A percentile compares a stretch with the other conserved stretches of the same genome.
phyloP scores from a whole-genome alignment of 2,329 filamentous ascomycete species.

The Fusarium solani-melongenae region DNA sequence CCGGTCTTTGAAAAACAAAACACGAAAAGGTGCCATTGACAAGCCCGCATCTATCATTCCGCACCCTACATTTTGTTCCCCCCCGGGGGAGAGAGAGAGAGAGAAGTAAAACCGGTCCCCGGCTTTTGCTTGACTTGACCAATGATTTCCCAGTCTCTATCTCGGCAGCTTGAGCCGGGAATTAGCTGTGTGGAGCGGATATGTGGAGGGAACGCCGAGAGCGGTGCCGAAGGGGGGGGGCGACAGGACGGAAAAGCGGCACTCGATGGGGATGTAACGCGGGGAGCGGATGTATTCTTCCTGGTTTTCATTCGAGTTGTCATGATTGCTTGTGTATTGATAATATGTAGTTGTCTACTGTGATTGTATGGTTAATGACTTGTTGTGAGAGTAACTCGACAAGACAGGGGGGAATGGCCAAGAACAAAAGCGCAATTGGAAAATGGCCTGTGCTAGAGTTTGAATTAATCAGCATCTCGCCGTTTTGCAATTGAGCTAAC shows the following conservation, averaged over 20 bases:
- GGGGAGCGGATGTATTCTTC: constrained; percentile 14
- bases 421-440: neutral
- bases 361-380: neutral
- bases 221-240: constrained; percentile 26
- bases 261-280: constrained; percentile 19
- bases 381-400: neutral
- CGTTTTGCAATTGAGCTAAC: neutral
- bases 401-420: neutral
- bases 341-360: neutral
- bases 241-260: constrained; percentile 7
- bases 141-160: constrained; percentile 3
- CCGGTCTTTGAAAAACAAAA: constrained; percentile 6
- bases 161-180: constrained; percentile 23
- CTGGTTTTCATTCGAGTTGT: neutral
- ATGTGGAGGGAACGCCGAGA: constrained; percentile 23
- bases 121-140: constrained; percentile 20
- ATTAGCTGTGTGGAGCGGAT: neutral
- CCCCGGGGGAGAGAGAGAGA: neutral
- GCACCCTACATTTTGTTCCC: neutral
- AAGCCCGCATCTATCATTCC: neutral
- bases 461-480: neutral
- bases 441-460: neutral
- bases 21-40: neutral
- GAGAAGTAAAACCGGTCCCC: neutral
- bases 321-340: neutral